Base-by-base conservation (phyloP, 164 flowering plant genomes). In the Vitis amurensis region DNA sequence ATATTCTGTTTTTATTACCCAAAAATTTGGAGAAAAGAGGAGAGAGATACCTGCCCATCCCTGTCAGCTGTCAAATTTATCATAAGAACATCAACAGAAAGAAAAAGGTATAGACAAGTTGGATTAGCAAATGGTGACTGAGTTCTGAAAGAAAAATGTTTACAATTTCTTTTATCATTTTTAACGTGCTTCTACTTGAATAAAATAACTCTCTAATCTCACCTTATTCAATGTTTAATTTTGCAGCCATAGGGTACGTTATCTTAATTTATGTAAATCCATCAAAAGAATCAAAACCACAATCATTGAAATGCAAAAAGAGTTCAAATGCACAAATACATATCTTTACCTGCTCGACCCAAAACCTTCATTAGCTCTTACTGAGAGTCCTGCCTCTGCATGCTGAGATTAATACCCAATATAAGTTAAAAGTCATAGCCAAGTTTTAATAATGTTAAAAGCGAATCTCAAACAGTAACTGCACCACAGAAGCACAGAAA, bases 301-400 rank as follows among this genome's bases (percentile, higher is more conserved):
- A 51, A 13, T 61, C 50, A 61, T 31, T 37, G 10, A 61, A 11
- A 59, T 29, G 59, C 23, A 14, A 29, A 15, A 29, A 1, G 16
- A 8, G 9, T 10, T 66, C 66, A 19, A 51, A 15, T 8, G n/a
- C 9, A 10, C 50, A 16, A 23, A 23, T 23, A 23, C 27, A 23
- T 23, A 23, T 23, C 16, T 63, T 49, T 79, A 94, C 98, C 97
- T 88, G 78, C 80, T 90, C 37, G 94, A 79, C 63, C 84, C 91
- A 76, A 88, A 86, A 23, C 86, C 93, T 73, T 84, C 72, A 55
- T 89, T 85, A 61, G 69, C 84, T 80, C 85, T 86, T 17, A 91
- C 90, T 14, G 94, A 75, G 17, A 92, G 87, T n/a, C 99, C 98
- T 59, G 94, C 90, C 76, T 94, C 99, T 73, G 75, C 73, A 78